Evolutionary conservation across 352 stramenopile species (phyloP).

Genomic region (Phytophthora syringae): DNA sequence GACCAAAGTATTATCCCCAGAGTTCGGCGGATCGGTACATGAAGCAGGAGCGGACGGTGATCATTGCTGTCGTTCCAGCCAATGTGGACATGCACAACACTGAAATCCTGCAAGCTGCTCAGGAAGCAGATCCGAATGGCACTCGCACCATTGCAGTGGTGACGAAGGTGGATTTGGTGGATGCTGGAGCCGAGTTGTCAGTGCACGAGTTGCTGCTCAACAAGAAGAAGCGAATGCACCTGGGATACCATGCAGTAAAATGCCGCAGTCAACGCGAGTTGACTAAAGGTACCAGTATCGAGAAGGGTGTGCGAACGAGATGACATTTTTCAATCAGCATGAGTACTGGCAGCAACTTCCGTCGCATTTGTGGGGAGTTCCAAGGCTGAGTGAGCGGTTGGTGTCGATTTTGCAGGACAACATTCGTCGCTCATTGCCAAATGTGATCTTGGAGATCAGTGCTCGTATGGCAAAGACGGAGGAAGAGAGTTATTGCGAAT

Average conservation of each 20-base stretch:
- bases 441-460: conserved; percentile 53
- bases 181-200: conserved; percentile 70
- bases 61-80: conserved; percentile 85
- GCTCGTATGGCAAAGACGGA: conserved; percentile 27
- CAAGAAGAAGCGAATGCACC: conserved; percentile 64
- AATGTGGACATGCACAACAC: conserved; percentile 90
- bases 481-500: too few species aligned
- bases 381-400: conserved; percentile 39
- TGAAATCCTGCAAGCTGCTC: conserved; percentile 76
- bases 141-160: conserved; percentile 86
- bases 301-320: conserved; percentile 60
- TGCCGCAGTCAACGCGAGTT: conserved; percentile 79
- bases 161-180: conserved; percentile 91
- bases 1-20: conserved; percentile 69
- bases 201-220: conserved; percentile 83
- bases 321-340: conserved; percentile 61
- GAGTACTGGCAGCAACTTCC: conserved; percentile 49
- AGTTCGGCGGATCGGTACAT: conserved; percentile 83
- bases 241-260: conserved; percentile 90
- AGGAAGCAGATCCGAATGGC: conserved; percentile 70
- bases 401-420: conserved; percentile 60
- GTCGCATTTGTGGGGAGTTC: conserved; percentile 41
- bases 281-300: conserved; percentile 57
- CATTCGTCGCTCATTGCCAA: conserved; percentile 50
- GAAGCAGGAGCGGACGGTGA: conserved; percentile 76